Conservation (phyloP, 1,284 basidiomycete genomes). For the Crepidotus sp. region DNA sequence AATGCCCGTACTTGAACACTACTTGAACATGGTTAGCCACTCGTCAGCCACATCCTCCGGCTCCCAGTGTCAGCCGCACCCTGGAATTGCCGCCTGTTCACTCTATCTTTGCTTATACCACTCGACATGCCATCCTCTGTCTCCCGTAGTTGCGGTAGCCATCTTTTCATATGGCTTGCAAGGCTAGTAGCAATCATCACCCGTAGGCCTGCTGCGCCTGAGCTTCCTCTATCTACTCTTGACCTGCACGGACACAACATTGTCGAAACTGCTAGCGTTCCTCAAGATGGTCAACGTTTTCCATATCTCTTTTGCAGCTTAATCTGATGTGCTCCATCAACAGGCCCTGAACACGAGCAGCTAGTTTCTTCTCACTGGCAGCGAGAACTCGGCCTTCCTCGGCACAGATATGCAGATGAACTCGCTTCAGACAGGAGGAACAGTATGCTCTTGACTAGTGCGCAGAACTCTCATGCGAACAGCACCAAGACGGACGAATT, state of each 20-base stretch:
- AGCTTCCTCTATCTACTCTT: constrained; percentile 12
- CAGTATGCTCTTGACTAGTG: not conserved
- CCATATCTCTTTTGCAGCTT: not conserved
- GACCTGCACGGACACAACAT: not conserved
- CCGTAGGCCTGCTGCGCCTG: constrained; percentile 4
- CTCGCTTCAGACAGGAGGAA: not conserved
- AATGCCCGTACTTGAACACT: no score
- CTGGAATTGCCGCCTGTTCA: not conserved
- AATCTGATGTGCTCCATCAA: not conserved
- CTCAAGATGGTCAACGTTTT: constrained; percentile 8
- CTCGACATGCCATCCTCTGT: constrained; percentile 1
- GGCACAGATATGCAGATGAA: not conserved
- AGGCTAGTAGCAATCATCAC: not conserved
- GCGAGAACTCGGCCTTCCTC: constrained; percentile 1
- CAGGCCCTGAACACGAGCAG: constrained; percentile 3
- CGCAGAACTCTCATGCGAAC: not conserved
- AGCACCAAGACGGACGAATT: constrained; percentile 2
- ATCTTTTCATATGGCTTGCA: constrained; percentile 2
- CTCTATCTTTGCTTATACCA: not conserved
- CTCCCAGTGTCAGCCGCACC: not conserved
- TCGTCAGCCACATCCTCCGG: no score
- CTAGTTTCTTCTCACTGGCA: constrained; percentile 7
- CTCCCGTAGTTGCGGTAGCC: constrained; percentile 2
- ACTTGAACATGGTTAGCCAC: no score
- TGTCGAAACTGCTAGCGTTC: not conserved